Conservation (phyloP, 345 rosid genomes). For the Jatropha curcas region DNA sequence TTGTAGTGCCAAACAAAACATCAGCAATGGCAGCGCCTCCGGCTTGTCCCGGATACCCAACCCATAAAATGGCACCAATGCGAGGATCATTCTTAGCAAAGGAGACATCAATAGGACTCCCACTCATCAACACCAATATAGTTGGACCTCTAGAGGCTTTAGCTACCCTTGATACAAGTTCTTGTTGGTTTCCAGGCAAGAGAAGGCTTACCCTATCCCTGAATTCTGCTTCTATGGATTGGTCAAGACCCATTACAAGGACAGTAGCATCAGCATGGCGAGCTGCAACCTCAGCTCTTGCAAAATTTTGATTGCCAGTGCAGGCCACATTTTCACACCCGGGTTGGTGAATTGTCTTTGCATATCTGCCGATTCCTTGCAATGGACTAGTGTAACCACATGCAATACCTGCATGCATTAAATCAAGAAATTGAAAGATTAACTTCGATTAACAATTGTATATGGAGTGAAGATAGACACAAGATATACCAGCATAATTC, state of each 20-base stretch:
- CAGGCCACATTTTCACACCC: conserved; percentile 29
- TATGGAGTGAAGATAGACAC: background rate
- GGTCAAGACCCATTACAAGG: conserved; percentile 37
- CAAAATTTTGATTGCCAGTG: conserved; percentile 22
- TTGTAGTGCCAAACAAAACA: conserved; percentile 27
- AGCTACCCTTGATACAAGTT: conserved; percentile 36
- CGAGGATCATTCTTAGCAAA: conserved; percentile 35
- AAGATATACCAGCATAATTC: conserved; percentile 72
- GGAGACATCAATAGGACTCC: conserved; percentile 34
- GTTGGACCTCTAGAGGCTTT: conserved; percentile 33
- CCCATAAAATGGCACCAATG: conserved; percentile 38
- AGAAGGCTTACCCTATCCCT: conserved; percentile 28
- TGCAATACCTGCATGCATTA: conserved; percentile 22
- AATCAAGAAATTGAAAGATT: too few relatives aligned
- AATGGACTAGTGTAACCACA: conserved; percentile 33
- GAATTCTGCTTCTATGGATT: conserved; percentile 31
- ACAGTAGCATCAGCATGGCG: conserved; percentile 33
- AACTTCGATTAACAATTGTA: background rate
- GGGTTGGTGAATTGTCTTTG: conserved; percentile 21
- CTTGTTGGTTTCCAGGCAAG: conserved; percentile 35
- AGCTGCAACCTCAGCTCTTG: conserved; percentile 25
- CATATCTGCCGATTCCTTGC: conserved; percentile 30
- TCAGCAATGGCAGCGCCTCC: conserved; percentile 41
- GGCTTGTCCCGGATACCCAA: conserved; percentile 36
- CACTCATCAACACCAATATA: conserved; percentile 33